Percentiles rank a stretch among this genome's conserved stretches.
Evolutionary conservation across 305 asterid species (phyloP).

Genomic region (Fraxinus baroniana): DNA sequence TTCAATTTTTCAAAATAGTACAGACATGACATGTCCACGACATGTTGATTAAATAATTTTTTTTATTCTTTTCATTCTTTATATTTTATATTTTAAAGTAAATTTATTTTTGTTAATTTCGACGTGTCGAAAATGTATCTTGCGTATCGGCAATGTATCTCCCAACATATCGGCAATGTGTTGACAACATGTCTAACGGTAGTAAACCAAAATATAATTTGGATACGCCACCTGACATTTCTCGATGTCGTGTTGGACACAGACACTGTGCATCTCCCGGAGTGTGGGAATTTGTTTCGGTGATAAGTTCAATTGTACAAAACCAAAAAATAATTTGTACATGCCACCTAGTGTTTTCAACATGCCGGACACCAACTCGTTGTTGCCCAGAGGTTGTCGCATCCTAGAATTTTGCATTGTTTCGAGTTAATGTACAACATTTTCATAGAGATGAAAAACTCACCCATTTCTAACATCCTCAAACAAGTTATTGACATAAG

Average conservation of each 20-base stretch:
- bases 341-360: neutral
- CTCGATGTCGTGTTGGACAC: neutral
- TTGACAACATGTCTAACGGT: neutral
- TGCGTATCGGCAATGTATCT: neutral
- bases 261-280: neutral
- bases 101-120: neutral
- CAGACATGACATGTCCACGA: neutral
- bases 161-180: neutral
- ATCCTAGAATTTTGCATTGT: neutral
- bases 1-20: neutral
- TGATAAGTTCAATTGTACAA: neutral
- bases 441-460: slow-evolving; percentile 30
- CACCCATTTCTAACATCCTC: slow-evolving; percentile 98
- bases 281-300: neutral
- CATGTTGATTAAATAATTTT: neutral
- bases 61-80: neutral
- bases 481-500: slow-evolving; percentile 84
- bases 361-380: neutral
- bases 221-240: neutral
- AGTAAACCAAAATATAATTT: neutral
- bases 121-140: neutral
- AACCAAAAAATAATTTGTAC: neutral
- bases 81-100: neutral
- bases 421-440: neutral
- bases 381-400: neutral